Evolutionary conservation across 352 stramenopile species (phyloP).

Genomic region (Phytophthora pisi): DNA sequence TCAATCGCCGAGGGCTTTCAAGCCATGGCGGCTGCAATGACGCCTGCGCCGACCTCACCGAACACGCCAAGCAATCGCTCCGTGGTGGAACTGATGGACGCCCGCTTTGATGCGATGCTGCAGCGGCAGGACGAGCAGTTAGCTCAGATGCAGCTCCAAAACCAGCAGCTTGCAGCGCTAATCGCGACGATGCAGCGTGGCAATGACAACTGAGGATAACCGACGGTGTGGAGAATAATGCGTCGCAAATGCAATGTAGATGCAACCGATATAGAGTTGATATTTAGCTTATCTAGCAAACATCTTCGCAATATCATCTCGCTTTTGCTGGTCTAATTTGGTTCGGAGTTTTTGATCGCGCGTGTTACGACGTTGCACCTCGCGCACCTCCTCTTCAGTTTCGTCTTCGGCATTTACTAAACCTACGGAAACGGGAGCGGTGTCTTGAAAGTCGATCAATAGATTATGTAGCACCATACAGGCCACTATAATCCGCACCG

Average conservation of each 20-base stretch:
- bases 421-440: background rate
- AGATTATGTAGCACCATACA: slow-evolving; percentile 20
- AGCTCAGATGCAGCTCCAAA: slow-evolving; percentile 9
- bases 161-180: slow-evolving; percentile 4
- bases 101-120: slow-evolving; percentile 10
- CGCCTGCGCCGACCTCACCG: background rate
- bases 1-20: slow-evolving; percentile 13
- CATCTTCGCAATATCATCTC: slow-evolving; percentile 18
- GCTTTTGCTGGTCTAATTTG: slow-evolving; percentile 8
- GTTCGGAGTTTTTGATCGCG: background rate
- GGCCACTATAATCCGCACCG: slow-evolving; percentile 4
- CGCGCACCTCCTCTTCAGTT: background rate
- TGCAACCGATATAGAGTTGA: background rate
- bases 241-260: background rate
- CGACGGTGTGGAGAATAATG: background rate
- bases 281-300: slow-evolving; percentile 8
- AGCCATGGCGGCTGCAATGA: slow-evolving; percentile 6
- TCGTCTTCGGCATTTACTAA: background rate
- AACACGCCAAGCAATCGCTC: background rate
- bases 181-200: slow-evolving; percentile 2
- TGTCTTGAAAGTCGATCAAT: slow-evolving; percentile 16
- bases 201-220: background rate
- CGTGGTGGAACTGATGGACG: slow-evolving; percentile 3
- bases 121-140: slow-evolving; percentile 9
- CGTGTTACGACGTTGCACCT: background rate